phyloP scores from a whole-genome alignment of 306 rosid genomes.

The Trifolium repens region DNA sequence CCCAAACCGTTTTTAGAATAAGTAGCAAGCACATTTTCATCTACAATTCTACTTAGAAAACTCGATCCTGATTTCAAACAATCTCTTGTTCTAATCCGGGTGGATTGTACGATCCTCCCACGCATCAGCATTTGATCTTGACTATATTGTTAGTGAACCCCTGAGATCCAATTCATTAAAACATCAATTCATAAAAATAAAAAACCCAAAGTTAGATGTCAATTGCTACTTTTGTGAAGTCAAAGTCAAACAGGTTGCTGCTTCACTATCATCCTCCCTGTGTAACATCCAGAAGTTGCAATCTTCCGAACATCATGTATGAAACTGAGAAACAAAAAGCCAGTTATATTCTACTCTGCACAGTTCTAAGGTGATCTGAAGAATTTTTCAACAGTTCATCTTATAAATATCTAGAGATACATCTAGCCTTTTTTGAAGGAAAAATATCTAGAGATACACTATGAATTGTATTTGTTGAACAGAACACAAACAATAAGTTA shows the following conservation, averaged over 20 bases:
- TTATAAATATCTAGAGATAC: slow-evolving; percentile 23
- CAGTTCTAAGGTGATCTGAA: background rate
- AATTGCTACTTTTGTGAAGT: background rate
- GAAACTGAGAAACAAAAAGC: background rate
- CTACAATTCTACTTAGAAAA: too few species aligned
- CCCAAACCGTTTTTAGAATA: too few species aligned
- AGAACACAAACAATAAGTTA: slow-evolving; percentile 23
- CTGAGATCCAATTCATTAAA: too few species aligned
- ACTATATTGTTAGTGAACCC: too few species aligned
- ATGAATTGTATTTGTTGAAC: background rate
- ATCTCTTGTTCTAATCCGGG: too few species aligned
- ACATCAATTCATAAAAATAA: too few species aligned
- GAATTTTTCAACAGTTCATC: slow-evolving; percentile 18
- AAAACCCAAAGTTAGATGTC: too few species aligned
- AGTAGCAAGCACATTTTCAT: too few species aligned
- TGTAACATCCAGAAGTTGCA: slow-evolving; percentile 18
- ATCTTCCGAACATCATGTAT: background rate
- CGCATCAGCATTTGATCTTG: too few species aligned
- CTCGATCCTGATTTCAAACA: too few species aligned
- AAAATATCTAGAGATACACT: slow-evolving; percentile 1
- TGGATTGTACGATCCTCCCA: too few species aligned
- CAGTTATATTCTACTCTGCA: slow-evolving; percentile 1
- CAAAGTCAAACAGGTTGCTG: background rate
- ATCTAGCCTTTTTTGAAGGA: slow-evolving; percentile 1
- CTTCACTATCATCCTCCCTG: background rate